These are phyloP conservation scores for Canavalia gladiata DNA, from an alignment of 306 rosid species.

Conservation along the genomic window DNA sequence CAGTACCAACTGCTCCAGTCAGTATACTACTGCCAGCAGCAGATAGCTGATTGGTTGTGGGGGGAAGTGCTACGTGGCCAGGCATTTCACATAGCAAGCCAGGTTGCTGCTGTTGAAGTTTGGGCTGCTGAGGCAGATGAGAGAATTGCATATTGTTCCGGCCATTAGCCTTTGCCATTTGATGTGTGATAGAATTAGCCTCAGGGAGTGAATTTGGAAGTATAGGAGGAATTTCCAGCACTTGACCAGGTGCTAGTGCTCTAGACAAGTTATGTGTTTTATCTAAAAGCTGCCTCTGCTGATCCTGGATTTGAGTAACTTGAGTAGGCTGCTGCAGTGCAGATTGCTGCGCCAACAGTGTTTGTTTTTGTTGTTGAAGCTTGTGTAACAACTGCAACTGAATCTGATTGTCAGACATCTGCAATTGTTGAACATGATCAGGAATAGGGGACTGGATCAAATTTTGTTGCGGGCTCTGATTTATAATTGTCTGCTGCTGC, in stretches of 20 bases:
- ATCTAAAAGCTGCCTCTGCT: constrained; percentile 76
- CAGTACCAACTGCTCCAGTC: constrained; percentile 68
- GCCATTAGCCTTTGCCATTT: constrained; percentile 60
- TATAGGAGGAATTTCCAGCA: constrained; percentile 63
- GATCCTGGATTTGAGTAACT: constrained; percentile 73
- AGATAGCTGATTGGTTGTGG: constrained; percentile 63
- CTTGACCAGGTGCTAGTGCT: constrained; percentile 61
- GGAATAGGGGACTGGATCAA: constrained; percentile 60
- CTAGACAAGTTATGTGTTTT: constrained; percentile 68
- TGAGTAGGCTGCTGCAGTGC: constrained; percentile 70
- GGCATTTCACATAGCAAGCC: constrained; percentile 64
- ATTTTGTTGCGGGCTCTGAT: constrained; percentile 77
- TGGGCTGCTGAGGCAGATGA: constrained; percentile 68
- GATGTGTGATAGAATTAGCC: constrained; percentile 60
- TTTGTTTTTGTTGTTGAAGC: constrained; percentile 83
- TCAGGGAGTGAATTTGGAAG: constrained; percentile 59
- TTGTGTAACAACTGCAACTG: constrained; percentile 79
- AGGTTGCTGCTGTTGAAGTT: constrained; percentile 76
- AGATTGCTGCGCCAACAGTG: constrained; percentile 76
- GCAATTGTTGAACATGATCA: constrained; percentile 77
- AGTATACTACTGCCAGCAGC: constrained; percentile 59
- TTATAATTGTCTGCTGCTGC: constrained; percentile 61
- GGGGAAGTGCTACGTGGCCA: constrained; percentile 59
- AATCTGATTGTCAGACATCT: constrained; percentile 76
- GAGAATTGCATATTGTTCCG: constrained; percentile 61